Evolutionary conservation across 2,329 filamentous ascomycete species (phyloP).

Genomic region (Pseudogymnoascus sp.): DNA sequence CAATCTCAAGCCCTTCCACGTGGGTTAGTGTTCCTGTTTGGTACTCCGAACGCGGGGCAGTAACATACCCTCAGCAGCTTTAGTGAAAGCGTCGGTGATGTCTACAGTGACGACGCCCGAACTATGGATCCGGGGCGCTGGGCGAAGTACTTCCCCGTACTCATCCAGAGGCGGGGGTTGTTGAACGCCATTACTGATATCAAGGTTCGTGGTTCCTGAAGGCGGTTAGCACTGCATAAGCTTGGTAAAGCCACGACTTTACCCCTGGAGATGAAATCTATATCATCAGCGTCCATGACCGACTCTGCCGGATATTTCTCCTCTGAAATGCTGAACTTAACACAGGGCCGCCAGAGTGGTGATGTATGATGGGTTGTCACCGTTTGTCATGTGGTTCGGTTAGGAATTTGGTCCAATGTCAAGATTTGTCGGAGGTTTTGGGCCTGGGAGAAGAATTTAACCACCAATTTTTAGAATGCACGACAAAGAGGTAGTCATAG

Average conservation of each 20-base stretch:
- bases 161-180: constrained; percentile 19
- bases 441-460: background rate
- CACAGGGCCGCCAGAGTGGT: background rate
- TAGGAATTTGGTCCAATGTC: constrained; percentile 8
- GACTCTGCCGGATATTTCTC: constrained; percentile 13
- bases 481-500: background rate
- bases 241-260: constrained; percentile 2
- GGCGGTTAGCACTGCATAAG: constrained; percentile 14
- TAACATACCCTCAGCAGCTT: constrained; percentile 46
- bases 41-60: background rate
- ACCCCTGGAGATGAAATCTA: constrained; percentile 22
- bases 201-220: constrained; percentile 23
- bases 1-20: constrained; percentile 60
- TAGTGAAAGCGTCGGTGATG: constrained; percentile 49
- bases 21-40: background rate
- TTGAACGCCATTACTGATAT: constrained; percentile 22
- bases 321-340: background rate
- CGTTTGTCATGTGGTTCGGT: constrained; percentile 10
- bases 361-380: background rate
- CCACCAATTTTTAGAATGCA: constrained; percentile 2
- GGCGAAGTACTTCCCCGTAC: constrained; percentile 24
- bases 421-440: constrained; percentile 3
- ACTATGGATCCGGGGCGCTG: constrained; percentile 26
- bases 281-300: constrained; percentile 22
- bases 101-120: constrained; percentile 49